phyloP scores from a whole-genome alignment of 345 rosid species.

The Citrus cavaleriei region DNA sequence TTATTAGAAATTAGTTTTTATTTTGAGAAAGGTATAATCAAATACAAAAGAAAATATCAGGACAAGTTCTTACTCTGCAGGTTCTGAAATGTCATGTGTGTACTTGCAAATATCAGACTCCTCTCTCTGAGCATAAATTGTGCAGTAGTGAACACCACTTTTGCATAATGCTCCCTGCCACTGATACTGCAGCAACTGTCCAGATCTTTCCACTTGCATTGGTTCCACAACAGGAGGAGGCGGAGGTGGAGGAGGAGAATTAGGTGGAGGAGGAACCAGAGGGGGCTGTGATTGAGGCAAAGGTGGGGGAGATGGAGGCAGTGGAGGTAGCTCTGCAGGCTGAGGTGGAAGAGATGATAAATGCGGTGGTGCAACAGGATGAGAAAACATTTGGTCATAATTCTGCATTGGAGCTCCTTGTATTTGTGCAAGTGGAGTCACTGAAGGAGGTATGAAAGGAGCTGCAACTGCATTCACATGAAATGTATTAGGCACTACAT shows the following conservation, averaged over 20 bases:
- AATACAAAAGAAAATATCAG: slow-evolving; percentile 9
- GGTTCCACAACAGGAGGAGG: slow-evolving; percentile 44
- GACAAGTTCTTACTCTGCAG: slow-evolving; percentile 60
- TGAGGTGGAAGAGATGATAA: slow-evolving; percentile 42
- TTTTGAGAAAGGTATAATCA: slow-evolving; percentile 14
- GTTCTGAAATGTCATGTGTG: slow-evolving; percentile 64
- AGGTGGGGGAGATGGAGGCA: slow-evolving; percentile 59
- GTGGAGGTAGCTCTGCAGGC: slow-evolving; percentile 43
- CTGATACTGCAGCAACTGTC: slow-evolving; percentile 37
- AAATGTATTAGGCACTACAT: slow-evolving; percentile 43
- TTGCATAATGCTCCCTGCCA: slow-evolving; percentile 90
- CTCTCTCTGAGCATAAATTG: slow-evolving; percentile 64
- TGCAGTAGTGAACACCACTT: slow-evolving; percentile 91
- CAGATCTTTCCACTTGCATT: slow-evolving; percentile 40
- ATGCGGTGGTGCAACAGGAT: slow-evolving; percentile 46
- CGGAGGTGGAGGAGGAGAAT: slow-evolving; percentile 61
- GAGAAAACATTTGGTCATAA: slow-evolving; percentile 56
- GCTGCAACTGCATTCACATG: slow-evolving; percentile 51
- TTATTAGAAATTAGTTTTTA: neutral
- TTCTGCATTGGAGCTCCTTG: slow-evolving; percentile 64
- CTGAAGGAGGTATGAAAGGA: slow-evolving; percentile 68
- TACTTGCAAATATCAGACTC: slow-evolving; percentile 80
- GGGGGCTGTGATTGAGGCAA: slow-evolving; percentile 77
- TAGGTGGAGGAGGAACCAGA: slow-evolving; percentile 81
- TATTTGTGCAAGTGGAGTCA: slow-evolving; percentile 71